phyloP scores from a whole-genome alignment of 495 filamentous ascomycete genomes.

The Aspergillus diversus region DNA sequence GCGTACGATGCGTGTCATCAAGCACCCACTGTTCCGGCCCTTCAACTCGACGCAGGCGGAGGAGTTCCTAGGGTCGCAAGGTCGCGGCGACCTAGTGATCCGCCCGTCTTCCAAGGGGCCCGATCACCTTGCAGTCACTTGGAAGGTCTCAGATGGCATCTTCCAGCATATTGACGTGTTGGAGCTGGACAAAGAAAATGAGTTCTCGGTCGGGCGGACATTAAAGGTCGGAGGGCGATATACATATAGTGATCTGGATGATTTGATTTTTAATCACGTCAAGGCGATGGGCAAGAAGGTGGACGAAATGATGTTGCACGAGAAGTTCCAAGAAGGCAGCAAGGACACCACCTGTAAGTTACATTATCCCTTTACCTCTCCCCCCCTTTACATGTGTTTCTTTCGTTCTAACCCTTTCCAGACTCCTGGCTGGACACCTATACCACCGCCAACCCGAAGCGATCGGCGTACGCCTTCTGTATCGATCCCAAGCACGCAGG shows the following conservation, averaged over 20 bases:
- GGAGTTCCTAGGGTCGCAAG: constrained; percentile 85
- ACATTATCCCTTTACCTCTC: constrained; percentile 13
- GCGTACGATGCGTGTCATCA: constrained; percentile 89
- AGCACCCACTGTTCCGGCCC: constrained; percentile 90
- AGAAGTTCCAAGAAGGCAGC: constrained; percentile 83
- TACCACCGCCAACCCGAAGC: constrained; percentile 91
- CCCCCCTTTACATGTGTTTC: neutral
- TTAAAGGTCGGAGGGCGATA: constrained; percentile 85
- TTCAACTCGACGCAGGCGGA: constrained; percentile 94
- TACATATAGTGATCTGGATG: constrained; percentile 93
- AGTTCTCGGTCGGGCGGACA: constrained; percentile 85
- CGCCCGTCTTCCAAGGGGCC: constrained; percentile 90
- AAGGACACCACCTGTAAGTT: constrained; percentile 81
- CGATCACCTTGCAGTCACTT: constrained; percentile 94
- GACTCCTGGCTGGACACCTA: constrained; percentile 96
- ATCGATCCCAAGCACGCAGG: constrained; percentile 88
- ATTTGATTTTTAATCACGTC: constrained; percentile 95
- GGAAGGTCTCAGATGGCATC: constrained; percentile 94
- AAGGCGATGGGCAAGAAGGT: constrained; percentile 98
- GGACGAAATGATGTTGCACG: constrained; percentile 89
- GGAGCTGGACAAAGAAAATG: constrained; percentile 93
- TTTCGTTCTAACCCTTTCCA: constrained; percentile 46
- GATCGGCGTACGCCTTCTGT: constrained; percentile 93
- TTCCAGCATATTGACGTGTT: constrained; percentile 98
- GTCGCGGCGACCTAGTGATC: constrained; percentile 88